Percentiles rank a stretch among this genome's conserved stretches.
Conservation (phyloP, 345 rosid species). For the Bretschneidera sinensis region DNA sequence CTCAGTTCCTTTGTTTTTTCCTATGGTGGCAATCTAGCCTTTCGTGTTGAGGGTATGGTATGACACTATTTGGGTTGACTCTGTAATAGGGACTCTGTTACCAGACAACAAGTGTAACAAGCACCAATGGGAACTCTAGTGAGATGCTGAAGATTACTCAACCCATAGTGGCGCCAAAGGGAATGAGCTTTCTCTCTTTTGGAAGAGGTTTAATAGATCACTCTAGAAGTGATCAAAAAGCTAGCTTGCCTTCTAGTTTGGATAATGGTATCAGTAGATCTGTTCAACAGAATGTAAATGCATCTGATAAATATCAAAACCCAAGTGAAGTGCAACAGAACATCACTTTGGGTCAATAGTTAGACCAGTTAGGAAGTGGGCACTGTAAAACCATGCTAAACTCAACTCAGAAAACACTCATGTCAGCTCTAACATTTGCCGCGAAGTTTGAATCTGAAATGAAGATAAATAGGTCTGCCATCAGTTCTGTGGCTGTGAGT, state of each 20-base stretch:
- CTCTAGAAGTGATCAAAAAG: conserved; percentile 3
- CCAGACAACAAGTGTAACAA: conserved; percentile 12
- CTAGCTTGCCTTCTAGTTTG: conserved; percentile 18
- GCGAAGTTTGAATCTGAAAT: conserved; percentile 48
- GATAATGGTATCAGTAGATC: conserved; percentile 11
- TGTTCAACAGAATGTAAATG: conserved; percentile 20
- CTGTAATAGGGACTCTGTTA: conserved; percentile 7
- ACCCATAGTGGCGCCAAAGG: conserved; percentile 4
- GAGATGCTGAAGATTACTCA: conserved; percentile 19
- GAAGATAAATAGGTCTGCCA: conserved; percentile 26
- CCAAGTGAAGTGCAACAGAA: conserved; percentile 14
- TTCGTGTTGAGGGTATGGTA: no score
- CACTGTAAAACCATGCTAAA: conserved; percentile 26
- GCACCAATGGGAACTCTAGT: conserved; percentile 7
- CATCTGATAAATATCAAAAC: conserved; percentile 13
- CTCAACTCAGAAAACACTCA: conserved; percentile 42
- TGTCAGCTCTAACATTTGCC: conserved; percentile 58
- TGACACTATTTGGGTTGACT: no score
- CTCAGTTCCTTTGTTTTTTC: conserved; percentile 74
- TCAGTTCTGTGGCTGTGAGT: conserved; percentile 13
- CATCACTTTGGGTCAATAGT: conserved; percentile 24
- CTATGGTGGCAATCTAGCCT: no score
- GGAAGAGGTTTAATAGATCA: conserved; percentile 13
- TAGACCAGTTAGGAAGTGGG: conserved; percentile 20
- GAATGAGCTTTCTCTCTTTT: conserved; percentile 9